Conservation (phyloP, 495 filamentous ascomycete genomes). For the Penicillium nucicola region DNA sequence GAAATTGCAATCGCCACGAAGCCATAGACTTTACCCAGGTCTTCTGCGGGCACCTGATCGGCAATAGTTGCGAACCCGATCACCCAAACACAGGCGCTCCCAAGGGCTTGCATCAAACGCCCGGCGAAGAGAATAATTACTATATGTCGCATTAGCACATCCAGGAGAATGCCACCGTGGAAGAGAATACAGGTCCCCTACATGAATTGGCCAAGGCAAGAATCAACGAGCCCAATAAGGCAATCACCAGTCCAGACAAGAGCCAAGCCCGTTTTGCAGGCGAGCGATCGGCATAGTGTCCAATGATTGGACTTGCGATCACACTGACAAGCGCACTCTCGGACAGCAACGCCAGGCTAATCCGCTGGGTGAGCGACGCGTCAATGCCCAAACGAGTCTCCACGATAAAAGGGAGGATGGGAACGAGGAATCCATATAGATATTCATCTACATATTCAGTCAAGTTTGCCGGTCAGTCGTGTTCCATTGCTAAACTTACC, state of each 20-base stretch:
- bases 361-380: conserved; percentile 16
- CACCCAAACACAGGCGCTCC: conserved; percentile 12
- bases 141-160: too few relatives aligned
- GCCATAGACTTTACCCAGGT: conserved; percentile 20
- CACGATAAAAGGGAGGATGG: conserved; percentile 25
- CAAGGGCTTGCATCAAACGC: not conserved
- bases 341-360: conserved; percentile 21
- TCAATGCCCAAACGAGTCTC: conserved; percentile 24
- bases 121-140: conserved; percentile 13
- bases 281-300: conserved; percentile 17
- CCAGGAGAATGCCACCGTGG: too few relatives aligned
- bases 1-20: conserved; percentile 16
- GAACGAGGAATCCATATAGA: conserved; percentile 27
- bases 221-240: not conserved
- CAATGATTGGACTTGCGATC: conserved; percentile 16
- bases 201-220: not conserved
- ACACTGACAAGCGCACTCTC: conserved; percentile 19
- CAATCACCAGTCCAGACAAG: conserved; percentile 10
- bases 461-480: too few relatives aligned
- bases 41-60: conserved; percentile 13
- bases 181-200: conserved; percentile 1
- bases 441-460: conserved; percentile 46
- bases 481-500: too few relatives aligned
- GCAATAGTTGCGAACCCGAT: conserved; percentile 21
- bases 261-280: conserved; percentile 10